Evolutionary conservation across 164 flowering plant genomes (phyloP).

Genomic region (Cinnamomum micranthum): DNA sequence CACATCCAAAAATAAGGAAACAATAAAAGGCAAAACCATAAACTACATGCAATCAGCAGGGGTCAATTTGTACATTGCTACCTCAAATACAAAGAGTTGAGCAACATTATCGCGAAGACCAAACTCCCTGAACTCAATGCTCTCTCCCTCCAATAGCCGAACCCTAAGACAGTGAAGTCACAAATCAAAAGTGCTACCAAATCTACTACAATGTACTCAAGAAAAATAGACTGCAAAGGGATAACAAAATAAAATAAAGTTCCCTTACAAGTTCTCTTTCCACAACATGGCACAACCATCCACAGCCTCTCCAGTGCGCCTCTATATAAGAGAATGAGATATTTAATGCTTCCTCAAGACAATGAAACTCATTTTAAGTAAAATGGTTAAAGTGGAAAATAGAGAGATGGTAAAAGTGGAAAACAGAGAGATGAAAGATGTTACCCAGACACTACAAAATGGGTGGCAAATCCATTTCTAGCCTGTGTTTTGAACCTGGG

Average conservation of each 20-base stretch:
- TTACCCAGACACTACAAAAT: not conserved
- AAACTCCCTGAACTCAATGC: constrained; percentile 67
- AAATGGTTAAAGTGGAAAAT: not conserved
- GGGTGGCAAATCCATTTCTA: not conserved
- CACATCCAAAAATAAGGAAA: too few relatives aligned
- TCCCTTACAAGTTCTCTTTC: constrained; percentile 46
- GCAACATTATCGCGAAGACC: constrained; percentile 89
- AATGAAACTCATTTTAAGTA: not conserved
- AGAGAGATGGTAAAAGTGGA: not conserved
- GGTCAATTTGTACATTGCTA: constrained; percentile 16
- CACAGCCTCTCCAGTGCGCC: constrained; percentile 50
- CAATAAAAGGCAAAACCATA: too few relatives aligned
- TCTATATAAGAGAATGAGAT: constrained; percentile 26
- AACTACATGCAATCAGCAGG: not conserved
- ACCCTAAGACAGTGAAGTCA: constrained; percentile 35
- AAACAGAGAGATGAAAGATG: not conserved
- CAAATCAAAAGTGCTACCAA: not conserved
- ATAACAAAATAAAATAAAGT: not conserved
- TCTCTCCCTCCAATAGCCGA: constrained; percentile 67
- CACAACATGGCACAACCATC: constrained; percentile 79
- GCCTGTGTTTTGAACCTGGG: not conserved
- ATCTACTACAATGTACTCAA: not conserved
- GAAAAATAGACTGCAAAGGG: not conserved
- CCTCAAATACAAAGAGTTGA: constrained; percentile 86
- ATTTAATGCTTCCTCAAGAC: not conserved